Conservation (phyloP, 805 yeast genomes). For the Candida nitratophila region DNA sequence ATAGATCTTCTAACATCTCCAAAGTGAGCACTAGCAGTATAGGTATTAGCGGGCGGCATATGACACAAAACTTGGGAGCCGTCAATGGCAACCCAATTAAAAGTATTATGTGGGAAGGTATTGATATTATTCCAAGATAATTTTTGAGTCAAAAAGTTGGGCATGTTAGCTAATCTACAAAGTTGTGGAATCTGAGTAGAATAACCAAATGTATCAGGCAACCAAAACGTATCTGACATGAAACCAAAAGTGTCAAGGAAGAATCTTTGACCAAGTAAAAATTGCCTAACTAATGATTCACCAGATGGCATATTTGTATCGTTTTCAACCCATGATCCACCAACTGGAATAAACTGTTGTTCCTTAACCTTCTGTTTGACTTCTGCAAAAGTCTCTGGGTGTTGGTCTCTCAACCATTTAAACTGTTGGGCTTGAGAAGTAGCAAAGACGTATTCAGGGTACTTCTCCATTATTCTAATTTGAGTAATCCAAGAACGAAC, state of each 20-base stretch:
- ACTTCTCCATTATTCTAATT: slow-evolving; percentile 71
- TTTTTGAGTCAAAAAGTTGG: slow-evolving; percentile 84
- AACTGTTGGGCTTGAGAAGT: slow-evolving; percentile 97
- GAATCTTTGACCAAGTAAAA: slow-evolving; percentile 83
- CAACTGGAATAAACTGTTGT: slow-evolving; percentile 81
- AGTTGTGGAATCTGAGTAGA: slow-evolving; percentile 93
- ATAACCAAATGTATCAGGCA: slow-evolving; percentile 97
- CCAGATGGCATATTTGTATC: slow-evolving; percentile 96
- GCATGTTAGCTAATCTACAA: slow-evolving; percentile 80
- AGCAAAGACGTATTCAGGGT: slow-evolving; percentile 89
- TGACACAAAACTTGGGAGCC: slow-evolving; percentile 91
- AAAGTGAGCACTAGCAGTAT: slow-evolving; percentile 87
- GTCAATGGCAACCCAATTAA: slow-evolving; percentile 93
- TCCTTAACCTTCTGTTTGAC: slow-evolving; percentile 59
- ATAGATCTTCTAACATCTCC: slow-evolving; percentile 85
- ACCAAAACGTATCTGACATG: slow-evolving; percentile 78
- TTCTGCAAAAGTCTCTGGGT: slow-evolving; percentile 68
- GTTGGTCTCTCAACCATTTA: slow-evolving; percentile 82
- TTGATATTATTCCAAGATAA: slow-evolving; percentile 96
- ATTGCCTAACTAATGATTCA: slow-evolving; percentile 84
- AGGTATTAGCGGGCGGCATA: slow-evolving; percentile 97
- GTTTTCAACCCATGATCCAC: slow-evolving; percentile 98
- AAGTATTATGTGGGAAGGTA: slow-evolving; percentile 80
- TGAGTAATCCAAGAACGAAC: slow-evolving; percentile 96
- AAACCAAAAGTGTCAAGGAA: slow-evolving; percentile 73